Percentiles rank a stretch among this genome's conserved stretches.
These are phyloP conservation scores for Penicillium vulpinum DNA, from an alignment of 2,329 filamentous ascomycete genomes.

Conservation along the genomic window DNA sequence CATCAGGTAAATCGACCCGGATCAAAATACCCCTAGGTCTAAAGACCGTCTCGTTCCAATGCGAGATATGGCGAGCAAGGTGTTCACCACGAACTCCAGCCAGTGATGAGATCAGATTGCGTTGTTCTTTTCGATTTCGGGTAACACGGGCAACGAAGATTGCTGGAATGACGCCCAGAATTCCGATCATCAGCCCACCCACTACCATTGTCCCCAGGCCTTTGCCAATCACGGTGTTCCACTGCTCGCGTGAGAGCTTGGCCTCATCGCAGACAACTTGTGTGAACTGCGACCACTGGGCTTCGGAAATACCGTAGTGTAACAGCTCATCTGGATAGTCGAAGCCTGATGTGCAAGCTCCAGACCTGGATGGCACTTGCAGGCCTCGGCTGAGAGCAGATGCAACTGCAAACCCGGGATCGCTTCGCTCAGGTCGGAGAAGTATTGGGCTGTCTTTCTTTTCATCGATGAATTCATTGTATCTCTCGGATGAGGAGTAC, in stretches of 20 bases:
- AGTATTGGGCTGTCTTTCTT: constrained; percentile 8
- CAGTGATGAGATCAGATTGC: constrained; percentile 28
- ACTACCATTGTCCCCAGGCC: constrained; percentile 32
- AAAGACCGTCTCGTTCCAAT: constrained; percentile 35
- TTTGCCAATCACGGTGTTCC: constrained; percentile 31
- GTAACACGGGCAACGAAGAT: constrained; percentile 23
- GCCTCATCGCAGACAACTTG: constrained; percentile 29
- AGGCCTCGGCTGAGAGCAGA: constrained; percentile 27
- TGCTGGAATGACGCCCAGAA: constrained; percentile 32
- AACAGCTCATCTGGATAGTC: constrained; percentile 29
- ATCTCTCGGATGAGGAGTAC: constrained; percentile 7
- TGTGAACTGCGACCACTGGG: constrained; percentile 32
- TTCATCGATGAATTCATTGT: background rate
- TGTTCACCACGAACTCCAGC: constrained; percentile 7
- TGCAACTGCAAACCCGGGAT: constrained; percentile 21
- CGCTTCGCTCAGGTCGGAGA: constrained; percentile 12
- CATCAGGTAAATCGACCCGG: constrained; percentile 33
- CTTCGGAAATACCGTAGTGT: constrained; percentile 20
- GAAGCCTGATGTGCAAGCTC: constrained; percentile 32
- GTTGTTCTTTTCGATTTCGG: constrained; percentile 24
- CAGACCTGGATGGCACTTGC: constrained; percentile 32
- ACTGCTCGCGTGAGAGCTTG: constrained; percentile 30
- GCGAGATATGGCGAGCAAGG: constrained; percentile 24
- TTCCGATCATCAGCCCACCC: constrained; percentile 33
- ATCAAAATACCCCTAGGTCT: constrained; percentile 30